These are phyloP conservation scores for Xylaria curta DNA, from an alignment of 495 filamentous ascomycete species.

Conservation along the genomic window DNA sequence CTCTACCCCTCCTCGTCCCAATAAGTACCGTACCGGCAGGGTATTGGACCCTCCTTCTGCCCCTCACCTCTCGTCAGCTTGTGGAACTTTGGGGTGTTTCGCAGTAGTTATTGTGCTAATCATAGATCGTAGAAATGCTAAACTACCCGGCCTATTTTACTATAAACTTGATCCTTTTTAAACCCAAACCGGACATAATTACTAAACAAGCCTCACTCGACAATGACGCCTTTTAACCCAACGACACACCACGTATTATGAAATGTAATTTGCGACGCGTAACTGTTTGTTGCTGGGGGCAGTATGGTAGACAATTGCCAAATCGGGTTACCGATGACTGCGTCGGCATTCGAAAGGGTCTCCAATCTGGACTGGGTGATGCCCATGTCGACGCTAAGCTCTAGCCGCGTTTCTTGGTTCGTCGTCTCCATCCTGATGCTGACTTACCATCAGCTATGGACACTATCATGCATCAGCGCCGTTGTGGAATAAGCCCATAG, in stretches of 20 bases:
- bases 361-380: neutral
- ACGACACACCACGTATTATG: neutral
- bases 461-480: conserved; percentile 11
- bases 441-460: conserved; percentile 14
- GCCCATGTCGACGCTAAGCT: conserved; percentile 19
- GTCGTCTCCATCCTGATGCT: conserved; percentile 23
- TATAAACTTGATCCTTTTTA: neutral
- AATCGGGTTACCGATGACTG: conserved; percentile 15
- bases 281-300: neutral
- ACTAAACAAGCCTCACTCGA: neutral
- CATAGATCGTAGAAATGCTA: neutral
- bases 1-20: conserved; percentile 12
- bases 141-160: neutral
- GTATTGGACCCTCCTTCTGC: conserved; percentile 4
- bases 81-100: conserved; percentile 14
- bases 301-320: neutral
- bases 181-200: neutral
- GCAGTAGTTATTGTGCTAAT: conserved; percentile 19
- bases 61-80: conserved; percentile 18
- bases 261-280: neutral
- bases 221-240: neutral
- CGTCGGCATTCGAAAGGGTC: conserved; percentile 5
- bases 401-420: conserved; percentile 13
- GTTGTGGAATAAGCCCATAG: conserved; percentile 25
- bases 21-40: neutral